These are phyloP conservation scores for Lichtheimia corymbifera DNA, from an alignment of 371 early-diverging fungal species.

Conservation along the genomic window DNA sequence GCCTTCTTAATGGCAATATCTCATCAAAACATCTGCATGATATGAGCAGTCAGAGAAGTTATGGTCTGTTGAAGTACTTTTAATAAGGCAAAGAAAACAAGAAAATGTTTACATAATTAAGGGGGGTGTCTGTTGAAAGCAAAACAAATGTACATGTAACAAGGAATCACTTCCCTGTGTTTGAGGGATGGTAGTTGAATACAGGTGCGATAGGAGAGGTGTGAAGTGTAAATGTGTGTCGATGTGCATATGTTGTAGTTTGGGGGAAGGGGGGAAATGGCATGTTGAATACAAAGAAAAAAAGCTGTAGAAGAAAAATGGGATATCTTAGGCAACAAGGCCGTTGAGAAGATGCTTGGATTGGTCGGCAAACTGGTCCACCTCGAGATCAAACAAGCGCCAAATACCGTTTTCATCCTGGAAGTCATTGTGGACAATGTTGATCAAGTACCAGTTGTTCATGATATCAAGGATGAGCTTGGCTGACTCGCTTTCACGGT, in stretches of 20 bases:
- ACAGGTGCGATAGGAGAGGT: slow-evolving; percentile 9
- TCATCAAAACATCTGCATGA: too few relatives aligned
- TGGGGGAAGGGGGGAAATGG: background rate
- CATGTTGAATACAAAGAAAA: slow-evolving; percentile 20
- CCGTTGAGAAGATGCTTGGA: slow-evolving; percentile 12
- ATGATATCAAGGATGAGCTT: slow-evolving; percentile 69
- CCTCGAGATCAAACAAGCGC: slow-evolving; percentile 64
- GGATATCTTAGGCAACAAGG: slow-evolving; percentile 7
- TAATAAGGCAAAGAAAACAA: slow-evolving; percentile 5
- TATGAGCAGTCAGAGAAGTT: too few relatives aligned
- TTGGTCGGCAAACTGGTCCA: slow-evolving; percentile 38
- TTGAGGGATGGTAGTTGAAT: slow-evolving; percentile 21
- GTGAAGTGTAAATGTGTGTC: background rate
- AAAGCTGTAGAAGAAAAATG: background rate
- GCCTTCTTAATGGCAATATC: too few relatives aligned
- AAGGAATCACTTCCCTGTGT: background rate
- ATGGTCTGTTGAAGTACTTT: slow-evolving; percentile 11
- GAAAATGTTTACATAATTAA: slow-evolving; percentile 10
- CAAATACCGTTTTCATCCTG: slow-evolving; percentile 74
- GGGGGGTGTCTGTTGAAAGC: slow-evolving; percentile 17
- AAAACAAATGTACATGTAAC: slow-evolving; percentile 14
- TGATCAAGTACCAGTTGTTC: slow-evolving; percentile 88
- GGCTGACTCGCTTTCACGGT: slow-evolving; percentile 54
- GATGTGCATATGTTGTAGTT: background rate
- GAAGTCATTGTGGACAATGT: slow-evolving; percentile 95